Base-by-base conservation (phyloP, 2,329 filamentous ascomycete species). In the Metarhizium robertsii region DNA sequence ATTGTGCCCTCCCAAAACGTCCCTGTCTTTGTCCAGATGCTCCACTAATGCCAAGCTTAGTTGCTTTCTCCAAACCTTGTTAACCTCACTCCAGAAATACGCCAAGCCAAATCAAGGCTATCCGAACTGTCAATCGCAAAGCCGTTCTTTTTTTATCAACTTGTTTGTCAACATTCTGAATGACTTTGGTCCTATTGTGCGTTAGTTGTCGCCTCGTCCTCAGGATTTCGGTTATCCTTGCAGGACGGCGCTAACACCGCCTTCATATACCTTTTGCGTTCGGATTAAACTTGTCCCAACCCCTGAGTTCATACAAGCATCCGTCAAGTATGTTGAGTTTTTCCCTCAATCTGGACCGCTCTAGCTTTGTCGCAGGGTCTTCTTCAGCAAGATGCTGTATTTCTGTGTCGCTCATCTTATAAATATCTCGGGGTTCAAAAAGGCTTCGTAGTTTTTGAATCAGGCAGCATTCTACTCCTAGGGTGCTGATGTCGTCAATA, bases 391-490 rank as follows among this genome's bases (percentile, higher is more conserved):
- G 58, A 8, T 55, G 18, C 4, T 56, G 43, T 30, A 66, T n/a
- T 4, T 62, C 55, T 0, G 52, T 50, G 6, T 59, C 53, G 2
- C 43, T 29, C 61, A 66, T 64, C 16, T 47, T 52, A 2, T 59
- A 56, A 2, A 66, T 58, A 4, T 54, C 53, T 2, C 57, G 43
- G 0, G 65, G 61, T 14, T 59, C 55, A 3, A 67, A 51, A 1
- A 66, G 51, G 2, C 53, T 47, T 3, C 48, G 52, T 16, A 66
- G 54, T 13, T 59, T 54, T 2, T 53, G 18, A 0, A 66, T 42
- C 1, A 66, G 53, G 11, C 51, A 45, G 2, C 53, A 55, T 42
- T 67, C 65, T 36, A 66, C 59, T 2, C 61, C 59, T 8, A 65
- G 58, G 1, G 63, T 58, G 10, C 63, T 59, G 8, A 65, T 56